A percentile compares a stretch with the other conserved stretches of the same genome.
phyloP scores from a whole-genome alignment of 2,329 filamentous ascomycete genomes.

The Epichloe coenophiala region DNA sequence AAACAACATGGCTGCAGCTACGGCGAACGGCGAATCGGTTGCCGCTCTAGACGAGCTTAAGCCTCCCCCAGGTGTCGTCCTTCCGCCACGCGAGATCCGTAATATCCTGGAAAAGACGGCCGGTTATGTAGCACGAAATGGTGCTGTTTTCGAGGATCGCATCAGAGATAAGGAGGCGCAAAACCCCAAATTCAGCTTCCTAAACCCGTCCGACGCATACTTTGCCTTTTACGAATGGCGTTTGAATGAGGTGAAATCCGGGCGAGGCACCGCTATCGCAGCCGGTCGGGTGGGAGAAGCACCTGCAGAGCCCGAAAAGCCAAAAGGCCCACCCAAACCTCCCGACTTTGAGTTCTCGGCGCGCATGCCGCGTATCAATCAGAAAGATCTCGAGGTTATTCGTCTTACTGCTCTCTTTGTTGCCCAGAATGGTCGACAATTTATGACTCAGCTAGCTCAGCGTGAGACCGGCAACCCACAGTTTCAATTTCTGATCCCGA shows the following conservation, averaged over 20 bases:
- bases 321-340: constrained; percentile 72
- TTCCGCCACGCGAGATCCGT: constrained; percentile 83
- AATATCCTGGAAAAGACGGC: constrained; percentile 84
- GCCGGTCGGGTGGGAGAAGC: constrained; percentile 60
- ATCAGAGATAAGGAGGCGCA: constrained; percentile 72
- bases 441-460: constrained; percentile 81
- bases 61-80: constrained; percentile 68
- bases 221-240: constrained; percentile 85
- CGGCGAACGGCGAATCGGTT: constrained; percentile 38
- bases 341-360: constrained; percentile 86
- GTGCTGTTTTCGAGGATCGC: constrained; percentile 61
- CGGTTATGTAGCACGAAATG: constrained; percentile 67
- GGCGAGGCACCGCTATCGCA: constrained; percentile 65
- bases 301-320: constrained; percentile 42
- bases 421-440: constrained; percentile 82
- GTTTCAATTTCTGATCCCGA: constrained; percentile 89
- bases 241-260: constrained; percentile 70
- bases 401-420: constrained; percentile 79
- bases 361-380: constrained; percentile 93
- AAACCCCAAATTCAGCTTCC: constrained; percentile 86
- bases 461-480: constrained; percentile 83
- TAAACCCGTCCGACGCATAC: constrained; percentile 70
- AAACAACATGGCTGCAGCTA: constrained; percentile 18
- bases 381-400: constrained; percentile 70
- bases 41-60: constrained; percentile 53